A percentile compares a stretch with the other conserved stretches of the same genome.
Conservation (phyloP, 257 asterid species). For the Ilex aquifolium region DNA sequence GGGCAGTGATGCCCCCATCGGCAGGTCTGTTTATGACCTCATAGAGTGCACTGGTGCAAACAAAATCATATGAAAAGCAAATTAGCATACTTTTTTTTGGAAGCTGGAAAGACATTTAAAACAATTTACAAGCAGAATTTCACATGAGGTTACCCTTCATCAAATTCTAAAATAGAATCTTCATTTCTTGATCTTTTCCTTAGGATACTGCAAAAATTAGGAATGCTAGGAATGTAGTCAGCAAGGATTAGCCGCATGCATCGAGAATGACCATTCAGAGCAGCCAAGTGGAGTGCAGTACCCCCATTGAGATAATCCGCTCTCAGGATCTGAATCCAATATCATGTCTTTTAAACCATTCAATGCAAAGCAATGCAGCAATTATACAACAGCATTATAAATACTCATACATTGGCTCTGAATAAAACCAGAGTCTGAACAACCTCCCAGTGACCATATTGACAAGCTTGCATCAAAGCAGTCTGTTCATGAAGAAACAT, state of each 20-base stretch:
- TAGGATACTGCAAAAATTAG: constrained; percentile 50
- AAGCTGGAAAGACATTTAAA: constrained; percentile 2
- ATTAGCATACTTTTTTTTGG: constrained; percentile 1
- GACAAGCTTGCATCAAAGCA: constrained; percentile 95
- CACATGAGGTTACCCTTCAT: constrained; percentile 35
- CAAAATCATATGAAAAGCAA: constrained; percentile 1
- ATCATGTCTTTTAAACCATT: too few relatives aligned
- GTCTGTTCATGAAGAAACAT: constrained; percentile 47
- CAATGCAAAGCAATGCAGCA: too few relatives aligned
- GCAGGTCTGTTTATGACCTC: constrained; percentile 70
- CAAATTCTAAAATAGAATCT: constrained; percentile 45
- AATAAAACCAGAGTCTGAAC: constrained; percentile 75
- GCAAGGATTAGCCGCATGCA: constrained; percentile 80
- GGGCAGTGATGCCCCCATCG: constrained; percentile 89
- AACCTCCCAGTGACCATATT: constrained; percentile 92
- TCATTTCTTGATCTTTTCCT: constrained; percentile 34
- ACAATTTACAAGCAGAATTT: constrained; percentile 5
- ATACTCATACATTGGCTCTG: constrained; percentile 64
- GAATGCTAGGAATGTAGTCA: constrained; percentile 73
- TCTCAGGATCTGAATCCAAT: constrained; percentile 48
- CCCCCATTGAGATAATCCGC: constrained; percentile 91
- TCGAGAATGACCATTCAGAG: constrained; percentile 74
- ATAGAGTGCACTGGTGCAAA: constrained; percentile 44
- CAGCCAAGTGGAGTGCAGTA: constrained; percentile 87
- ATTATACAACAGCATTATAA: not conserved